Evolutionary conservation across 345 rosid species (phyloP), one percentile per base, ranked within the genome.

Genomic region (Melaleuca quinquenervia): DNA sequence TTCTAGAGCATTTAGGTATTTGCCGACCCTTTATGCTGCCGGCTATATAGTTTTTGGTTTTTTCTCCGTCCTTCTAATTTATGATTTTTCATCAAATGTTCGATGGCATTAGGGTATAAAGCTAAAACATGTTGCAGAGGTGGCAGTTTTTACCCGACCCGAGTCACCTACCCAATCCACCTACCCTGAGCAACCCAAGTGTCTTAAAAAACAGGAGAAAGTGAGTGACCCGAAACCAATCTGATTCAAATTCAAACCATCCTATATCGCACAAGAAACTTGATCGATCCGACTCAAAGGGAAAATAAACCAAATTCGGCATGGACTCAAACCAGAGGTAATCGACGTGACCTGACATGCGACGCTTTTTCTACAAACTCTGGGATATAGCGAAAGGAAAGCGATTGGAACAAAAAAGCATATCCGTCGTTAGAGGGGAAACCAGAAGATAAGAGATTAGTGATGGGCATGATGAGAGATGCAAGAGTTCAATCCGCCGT

Each of bases 51-150:
- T 29, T 29, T 52, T 0, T 18, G 1, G 7, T 1, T 64, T 64
- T 64, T 32, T 64, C 3, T 21, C 24, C 1, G 0, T 36, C 20
- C 0, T 70, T 20, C 1, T 70, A 18, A 36, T 70, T 1, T 36
- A 11, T 70, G 2, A 18, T 11, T 36, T 70, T 70, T 2, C 9
- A 70, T 36, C 14, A 1, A 18, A 36, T 70, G 44, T 70, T 7
- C 6, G 13, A 32, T 32, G 0, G 18, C 48, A 7, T 18, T 18
- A 18, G 0, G 12, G 16, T 16, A 29, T 16, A 20, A 20, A 0
- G 0, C 0, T 64, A 64, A 64, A 36, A 64, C 0, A 1, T 64
- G 20, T 64, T 16, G 76, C 0, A 32, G 45, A 29, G 7, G 7
- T 29, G 6, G 24, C 7, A 3, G 16, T 32, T 9, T 70, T 70